Conservation (phyloP, 805 yeast species). For the Torulaspora franciscae region DNA sequence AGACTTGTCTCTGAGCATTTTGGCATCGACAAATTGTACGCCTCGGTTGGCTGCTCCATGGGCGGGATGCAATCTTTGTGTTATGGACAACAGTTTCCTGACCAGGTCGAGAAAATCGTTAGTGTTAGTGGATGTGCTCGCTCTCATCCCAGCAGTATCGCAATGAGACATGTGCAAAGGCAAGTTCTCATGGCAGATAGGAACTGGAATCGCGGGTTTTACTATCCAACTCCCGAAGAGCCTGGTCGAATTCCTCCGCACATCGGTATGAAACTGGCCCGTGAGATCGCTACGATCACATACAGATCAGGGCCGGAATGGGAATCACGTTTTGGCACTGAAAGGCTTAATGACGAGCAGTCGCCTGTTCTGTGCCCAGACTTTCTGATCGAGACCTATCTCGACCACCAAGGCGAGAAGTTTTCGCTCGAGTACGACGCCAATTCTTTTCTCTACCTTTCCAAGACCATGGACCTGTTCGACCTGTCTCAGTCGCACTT, state of each 20-base stretch:
- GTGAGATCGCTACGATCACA: conserved; percentile 91
- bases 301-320: conserved; percentile 96
- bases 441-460: conserved; percentile 77
- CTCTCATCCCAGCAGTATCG: conserved; percentile 91
- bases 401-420: conserved; percentile 94
- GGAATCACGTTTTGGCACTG: conserved; percentile 89
- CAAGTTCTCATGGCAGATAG: conserved; percentile 94
- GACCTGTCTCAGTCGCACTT: conserved; percentile 59
- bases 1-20: conserved; percentile 58
- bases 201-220: conserved; percentile 88
- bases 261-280: conserved; percentile 88
- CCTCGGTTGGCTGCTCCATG: conserved; percentile 87
- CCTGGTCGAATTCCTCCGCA: conserved; percentile 70
- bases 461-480: conserved; percentile 93
- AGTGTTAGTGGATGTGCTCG: conserved; percentile 91
- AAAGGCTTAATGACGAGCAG: conserved; percentile 70
- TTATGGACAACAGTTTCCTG: conserved; percentile 77
- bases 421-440: conserved; percentile 89
- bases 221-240: conserved; percentile 48
- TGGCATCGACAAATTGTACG: conserved; percentile 60
- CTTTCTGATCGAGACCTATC: conserved; percentile 83
- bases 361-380: conserved; percentile 92
- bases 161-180: conserved; percentile 87
- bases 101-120: conserved; percentile 64
- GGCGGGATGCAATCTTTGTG: conserved; percentile 99